Base-by-base conservation (phyloP, 2,329 filamentous ascomycete genomes). In the Aspergillus bombycis region DNA sequence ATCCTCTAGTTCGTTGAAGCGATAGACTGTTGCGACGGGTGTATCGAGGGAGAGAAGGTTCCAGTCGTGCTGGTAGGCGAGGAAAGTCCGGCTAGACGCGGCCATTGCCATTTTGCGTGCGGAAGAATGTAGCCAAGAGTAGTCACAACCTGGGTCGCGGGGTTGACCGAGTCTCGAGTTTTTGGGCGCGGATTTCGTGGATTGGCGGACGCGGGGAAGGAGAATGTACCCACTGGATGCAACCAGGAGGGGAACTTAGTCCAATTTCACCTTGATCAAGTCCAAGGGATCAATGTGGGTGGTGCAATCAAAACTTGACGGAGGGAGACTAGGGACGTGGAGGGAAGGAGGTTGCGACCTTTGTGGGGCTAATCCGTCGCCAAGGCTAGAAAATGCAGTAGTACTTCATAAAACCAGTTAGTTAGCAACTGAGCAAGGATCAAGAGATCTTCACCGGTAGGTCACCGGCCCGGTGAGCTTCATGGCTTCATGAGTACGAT, bases 1-100 rank as follows among this genome's bases (percentile, higher is more conserved):
- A 38, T 84, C 78, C 3, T 85, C 80, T 1, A 90, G 81, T 2
- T 77, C 73, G 0, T 79, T 70, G 64, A 88, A 82, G 0, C 85
- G 79, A 1, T 77, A 76, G 38, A 89, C 75, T 8, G 82, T 81
- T 5, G 78, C 77, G 28, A 88, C 75, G 2, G 72, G 70, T 0
- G 83, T 82, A 28, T 76, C 70, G 32, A 85, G 79, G 0, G 70
- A 78, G 62, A 80, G 71, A 2, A 85, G 77, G 34, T 74, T 70
- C 26, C 76, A 74, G 50, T 81, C 71, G 65, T 78, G 76, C 64
- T 81, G 80, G 65, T 79, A 72, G 23, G 68, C 60, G 23, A 71
- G 64, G 58, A 67, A 53, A 2, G 70, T 72, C 23, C 67, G 68
- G 38, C 38, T 41, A 41, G 38, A 41, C 19, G 16, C 38, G 38